Conservation (phyloP, 805 yeast genomes). For the Debaryomyces maramus region DNA sequence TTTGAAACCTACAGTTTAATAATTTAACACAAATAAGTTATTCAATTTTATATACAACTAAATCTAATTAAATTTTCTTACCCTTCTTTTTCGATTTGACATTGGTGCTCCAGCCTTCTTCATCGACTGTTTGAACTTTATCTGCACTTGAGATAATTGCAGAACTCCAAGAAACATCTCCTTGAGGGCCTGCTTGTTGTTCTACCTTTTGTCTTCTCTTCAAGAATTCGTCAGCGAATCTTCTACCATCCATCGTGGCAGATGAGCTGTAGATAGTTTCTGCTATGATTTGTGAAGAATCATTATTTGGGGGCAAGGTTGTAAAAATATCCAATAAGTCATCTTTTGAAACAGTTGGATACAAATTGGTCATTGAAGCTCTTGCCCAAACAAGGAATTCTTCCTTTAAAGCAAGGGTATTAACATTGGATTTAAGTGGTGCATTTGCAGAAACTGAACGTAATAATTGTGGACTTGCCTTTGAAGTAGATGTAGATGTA, state of each 20-base stretch:
- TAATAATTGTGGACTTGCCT: slow-evolving; percentile 33
- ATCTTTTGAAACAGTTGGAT: slow-evolving; percentile 71
- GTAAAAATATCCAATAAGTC: slow-evolving; percentile 79
- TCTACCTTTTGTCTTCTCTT: slow-evolving; percentile 77
- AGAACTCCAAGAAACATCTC: slow-evolving; percentile 66
- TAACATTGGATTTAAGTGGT: slow-evolving; percentile 26
- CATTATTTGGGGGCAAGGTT: slow-evolving; percentile 72
- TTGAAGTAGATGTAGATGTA: slow-evolving; percentile 21
- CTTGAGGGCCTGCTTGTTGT: slow-evolving; percentile 39
- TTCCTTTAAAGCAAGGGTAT: slow-evolving; percentile 36
- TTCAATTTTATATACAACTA: neutral
- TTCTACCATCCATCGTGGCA: slow-evolving; percentile 88
- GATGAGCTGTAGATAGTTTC: slow-evolving; percentile 90
- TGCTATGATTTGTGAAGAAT: slow-evolving; percentile 81
- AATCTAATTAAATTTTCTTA: slow-evolving; percentile 20
- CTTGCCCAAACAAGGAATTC: slow-evolving; percentile 76
- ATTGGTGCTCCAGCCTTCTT: slow-evolving; percentile 49
- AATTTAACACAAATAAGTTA: neutral
- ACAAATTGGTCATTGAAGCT: slow-evolving; percentile 61
- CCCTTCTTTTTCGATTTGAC: slow-evolving; percentile 41
- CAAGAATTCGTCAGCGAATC: slow-evolving; percentile 88
- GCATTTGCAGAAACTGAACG: slow-evolving; percentile 35
- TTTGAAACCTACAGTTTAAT: neutral
- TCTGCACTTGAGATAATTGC: slow-evolving; percentile 53
- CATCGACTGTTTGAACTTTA: slow-evolving; percentile 39